These are phyloP conservation scores for Olyra latifolia DNA, from an alignment of 176 grass and related monocot genomes.

Conservation along the genomic window DNA sequence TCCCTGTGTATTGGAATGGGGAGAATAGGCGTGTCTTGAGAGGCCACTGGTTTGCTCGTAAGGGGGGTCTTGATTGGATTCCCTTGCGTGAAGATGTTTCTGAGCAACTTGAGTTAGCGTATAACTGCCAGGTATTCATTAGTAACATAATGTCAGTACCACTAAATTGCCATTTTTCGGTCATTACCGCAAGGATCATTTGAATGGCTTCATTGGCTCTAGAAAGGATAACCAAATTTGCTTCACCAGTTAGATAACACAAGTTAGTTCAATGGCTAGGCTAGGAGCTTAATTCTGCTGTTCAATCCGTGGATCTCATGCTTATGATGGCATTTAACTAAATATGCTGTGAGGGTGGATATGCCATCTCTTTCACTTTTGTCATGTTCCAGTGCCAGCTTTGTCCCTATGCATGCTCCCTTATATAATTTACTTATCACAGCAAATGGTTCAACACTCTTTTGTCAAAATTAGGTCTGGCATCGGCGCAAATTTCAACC, in stretches of 20 bases:
- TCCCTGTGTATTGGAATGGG: conserved; percentile 98
- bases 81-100: conserved; percentile 92
- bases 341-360: neutral
- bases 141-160: neutral
- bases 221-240: conserved; percentile 18
- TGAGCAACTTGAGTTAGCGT: conserved; percentile 87
- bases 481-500: conserved; percentile 91
- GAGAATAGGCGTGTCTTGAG: conserved; percentile 92
- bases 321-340: conserved; percentile 13
- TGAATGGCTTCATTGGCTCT: neutral
- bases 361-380: neutral
- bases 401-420: neutral
- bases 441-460: conserved; percentile 31
- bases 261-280: neutral
- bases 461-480: conserved; percentile 68
- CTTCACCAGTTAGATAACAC: neutral
- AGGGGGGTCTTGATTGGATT: conserved; percentile 94
- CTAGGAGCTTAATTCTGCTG: neutral
- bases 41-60: conserved; percentile 91
- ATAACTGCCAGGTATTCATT: conserved; percentile 57
- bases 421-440: conserved; percentile 5
- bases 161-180: neutral
- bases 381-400: conserved; percentile 3
- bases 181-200: neutral
- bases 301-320: conserved; percentile 4